These are phyloP conservation scores for Fusarium chaquense DNA, from an alignment of 2,329 filamentous ascomycete species.

Conservation along the genomic window DNA sequence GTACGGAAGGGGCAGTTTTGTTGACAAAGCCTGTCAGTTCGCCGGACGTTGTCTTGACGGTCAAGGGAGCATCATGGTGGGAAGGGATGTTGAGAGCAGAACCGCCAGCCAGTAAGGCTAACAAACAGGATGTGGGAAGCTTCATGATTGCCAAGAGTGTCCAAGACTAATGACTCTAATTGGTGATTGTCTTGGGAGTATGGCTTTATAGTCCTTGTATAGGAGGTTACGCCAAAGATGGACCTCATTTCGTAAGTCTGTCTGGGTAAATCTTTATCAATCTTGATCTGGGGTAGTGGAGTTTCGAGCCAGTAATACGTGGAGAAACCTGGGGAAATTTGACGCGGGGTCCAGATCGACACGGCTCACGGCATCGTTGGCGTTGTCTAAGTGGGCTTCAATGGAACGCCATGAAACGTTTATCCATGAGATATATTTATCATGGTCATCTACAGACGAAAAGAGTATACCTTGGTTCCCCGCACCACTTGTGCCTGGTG, in stretches of 20 bases:
- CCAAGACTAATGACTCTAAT: background rate
- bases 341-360: slow-evolving; percentile 1
- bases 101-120: background rate
- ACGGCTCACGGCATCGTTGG: background rate
- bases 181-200: no score
- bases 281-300: slow-evolving; percentile 2
- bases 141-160: slow-evolving; percentile 8
- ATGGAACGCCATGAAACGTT: background rate
- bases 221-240: background rate
- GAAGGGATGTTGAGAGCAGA: background rate
- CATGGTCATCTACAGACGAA: background rate
- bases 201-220: background rate
- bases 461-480: background rate
- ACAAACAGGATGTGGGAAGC: background rate
- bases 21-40: slow-evolving; percentile 20
- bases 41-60: slow-evolving; percentile 2
- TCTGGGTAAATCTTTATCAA: slow-evolving; percentile 29
- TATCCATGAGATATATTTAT: background rate
- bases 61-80: background rate
- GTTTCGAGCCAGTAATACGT: background rate
- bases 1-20: slow-evolving; percentile 3
- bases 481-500: background rate
- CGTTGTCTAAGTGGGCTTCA: background rate
- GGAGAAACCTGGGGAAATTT: slow-evolving; percentile 16
- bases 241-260: background rate